A percentile compares a stretch with the other conserved stretches of the same genome.
Conservation (phyloP, 2,329 filamentous ascomycete genomes). For the Cadophora sp. region DNA sequence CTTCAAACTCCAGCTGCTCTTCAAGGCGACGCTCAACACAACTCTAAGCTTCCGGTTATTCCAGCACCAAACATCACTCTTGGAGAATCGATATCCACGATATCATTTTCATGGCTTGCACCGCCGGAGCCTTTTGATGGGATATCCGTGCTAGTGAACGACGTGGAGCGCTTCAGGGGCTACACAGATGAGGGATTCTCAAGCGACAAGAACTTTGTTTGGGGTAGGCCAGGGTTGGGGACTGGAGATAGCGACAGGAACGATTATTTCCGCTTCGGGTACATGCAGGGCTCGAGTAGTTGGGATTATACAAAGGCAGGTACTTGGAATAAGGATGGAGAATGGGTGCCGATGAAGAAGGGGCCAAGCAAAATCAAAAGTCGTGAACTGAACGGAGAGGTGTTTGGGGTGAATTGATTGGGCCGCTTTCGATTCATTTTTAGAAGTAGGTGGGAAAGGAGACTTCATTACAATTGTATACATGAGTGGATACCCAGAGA, state of each 20-base stretch:
- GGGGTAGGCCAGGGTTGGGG: constrained; percentile 52
- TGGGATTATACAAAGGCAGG: constrained; percentile 81
- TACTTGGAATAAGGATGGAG: constrained; percentile 67
- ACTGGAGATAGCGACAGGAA: constrained; percentile 53
- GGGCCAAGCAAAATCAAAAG: constrained; percentile 43
- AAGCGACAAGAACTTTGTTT: constrained; percentile 61
- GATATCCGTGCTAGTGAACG: constrained; percentile 82
- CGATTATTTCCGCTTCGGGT: constrained; percentile 82
- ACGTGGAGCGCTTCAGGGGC: constrained; percentile 80
- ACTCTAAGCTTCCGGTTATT: constrained; percentile 65
- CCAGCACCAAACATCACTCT: constrained; percentile 54
- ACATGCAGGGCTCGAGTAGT: constrained; percentile 67
- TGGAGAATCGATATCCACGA: constrained; percentile 54
- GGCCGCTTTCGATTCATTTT: not conserved
- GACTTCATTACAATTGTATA: not conserved
- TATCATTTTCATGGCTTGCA: constrained; percentile 45
- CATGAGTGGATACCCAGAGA: not conserved
- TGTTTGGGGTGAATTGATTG: constrained; percentile 22
- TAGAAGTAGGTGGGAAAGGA: not conserved
- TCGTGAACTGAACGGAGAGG: constrained; percentile 32
- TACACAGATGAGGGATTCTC: constrained; percentile 63
- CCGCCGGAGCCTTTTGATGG: constrained; percentile 69
- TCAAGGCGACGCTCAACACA: constrained; percentile 69
- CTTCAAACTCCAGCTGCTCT: constrained; percentile 81
- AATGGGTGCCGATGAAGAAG: constrained; percentile 67